Evolutionary conservation across 305 asterid genomes (phyloP).

Genomic region (Salvia sclarea): DNA sequence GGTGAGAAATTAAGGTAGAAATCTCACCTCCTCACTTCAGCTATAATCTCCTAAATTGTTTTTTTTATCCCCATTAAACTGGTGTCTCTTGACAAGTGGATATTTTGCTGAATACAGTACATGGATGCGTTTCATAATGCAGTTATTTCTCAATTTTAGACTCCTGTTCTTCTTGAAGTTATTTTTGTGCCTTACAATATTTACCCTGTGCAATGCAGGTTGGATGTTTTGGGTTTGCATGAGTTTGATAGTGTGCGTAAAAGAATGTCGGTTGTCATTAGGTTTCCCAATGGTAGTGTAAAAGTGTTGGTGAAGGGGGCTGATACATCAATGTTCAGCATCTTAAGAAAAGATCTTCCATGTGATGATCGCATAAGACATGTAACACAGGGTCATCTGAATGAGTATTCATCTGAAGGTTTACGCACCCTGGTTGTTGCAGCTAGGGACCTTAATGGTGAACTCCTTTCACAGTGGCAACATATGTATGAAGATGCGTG

Average conservation of each 20-base stretch:
- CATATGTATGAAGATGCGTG: constrained; percentile 88
- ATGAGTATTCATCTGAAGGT: constrained; percentile 87
- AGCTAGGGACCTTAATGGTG: constrained; percentile 63
- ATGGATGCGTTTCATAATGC: constrained; percentile 2
- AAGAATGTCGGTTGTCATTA: constrained; percentile 93
- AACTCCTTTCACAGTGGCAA: constrained; percentile 86
- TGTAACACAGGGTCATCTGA: constrained; percentile 63
- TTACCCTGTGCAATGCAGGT: constrained; percentile 52
- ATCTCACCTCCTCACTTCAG: constrained; percentile 29
- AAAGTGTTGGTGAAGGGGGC: constrained; percentile 98
- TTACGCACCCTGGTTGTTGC: constrained; percentile 94
- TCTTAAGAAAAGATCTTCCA: constrained; percentile 48
- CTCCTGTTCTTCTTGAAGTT: constrained; percentile 14
- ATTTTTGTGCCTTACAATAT: constrained; percentile 23
- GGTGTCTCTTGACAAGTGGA: background rate
- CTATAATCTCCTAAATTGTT: constrained; percentile 16
- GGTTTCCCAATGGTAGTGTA: constrained; percentile 72
- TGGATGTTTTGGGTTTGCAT: constrained; percentile 96
- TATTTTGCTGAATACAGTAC: constrained; percentile 18
- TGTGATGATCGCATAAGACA: constrained; percentile 45
- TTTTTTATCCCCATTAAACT: constrained; percentile 18
- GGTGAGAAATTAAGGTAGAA: constrained; percentile 94
- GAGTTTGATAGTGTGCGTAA: constrained; percentile 98
- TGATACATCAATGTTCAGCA: constrained; percentile 90
- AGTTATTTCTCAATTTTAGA: background rate